These are phyloP conservation scores for Hsuehochloa calcarea DNA, from an alignment of 176 grass and related monocot genomes.

Conservation along the genomic window DNA sequence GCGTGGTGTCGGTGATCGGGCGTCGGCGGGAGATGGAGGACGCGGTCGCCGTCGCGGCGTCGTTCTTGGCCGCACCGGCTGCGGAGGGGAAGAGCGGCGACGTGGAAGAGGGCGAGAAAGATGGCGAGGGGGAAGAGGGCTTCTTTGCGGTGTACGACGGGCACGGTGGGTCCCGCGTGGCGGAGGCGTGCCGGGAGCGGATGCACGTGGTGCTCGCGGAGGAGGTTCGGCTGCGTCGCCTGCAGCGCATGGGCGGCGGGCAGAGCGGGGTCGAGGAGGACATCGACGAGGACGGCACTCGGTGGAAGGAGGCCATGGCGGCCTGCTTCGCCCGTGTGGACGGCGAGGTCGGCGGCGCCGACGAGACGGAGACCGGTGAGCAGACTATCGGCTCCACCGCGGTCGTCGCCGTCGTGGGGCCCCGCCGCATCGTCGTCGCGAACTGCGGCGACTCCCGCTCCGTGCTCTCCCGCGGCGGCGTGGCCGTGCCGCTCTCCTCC, in stretches of 20 bases:
- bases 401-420: constrained; percentile 45
- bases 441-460: constrained; percentile 82
- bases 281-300: neutral
- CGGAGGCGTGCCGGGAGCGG: constrained; percentile 44
- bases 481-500: constrained; percentile 60
- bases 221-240: constrained; percentile 38
- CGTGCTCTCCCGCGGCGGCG: constrained; percentile 64
- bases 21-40: constrained; percentile 54
- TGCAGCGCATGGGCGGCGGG: neutral
- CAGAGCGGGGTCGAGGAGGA: neutral
- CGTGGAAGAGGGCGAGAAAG: neutral
- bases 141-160: constrained; percentile 73
- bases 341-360: constrained; percentile 37
- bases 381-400: constrained; percentile 56
- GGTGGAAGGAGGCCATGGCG: constrained; percentile 57
- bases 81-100: neutral
- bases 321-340: constrained; percentile 67
- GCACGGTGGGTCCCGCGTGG: constrained; percentile 49
- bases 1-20: constrained; percentile 43
- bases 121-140: neutral
- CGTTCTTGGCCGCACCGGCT: neutral
- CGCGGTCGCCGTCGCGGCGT: constrained; percentile 31
- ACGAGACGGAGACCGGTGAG: neutral
- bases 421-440: constrained; percentile 56
- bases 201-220: constrained; percentile 75